Percentiles rank a stretch among this genome's conserved stretches.
These are phyloP conservation scores for Plasmodium vivax DNA, from an alignment of 169 alveolate species.

Conservation along the genomic window DNA sequence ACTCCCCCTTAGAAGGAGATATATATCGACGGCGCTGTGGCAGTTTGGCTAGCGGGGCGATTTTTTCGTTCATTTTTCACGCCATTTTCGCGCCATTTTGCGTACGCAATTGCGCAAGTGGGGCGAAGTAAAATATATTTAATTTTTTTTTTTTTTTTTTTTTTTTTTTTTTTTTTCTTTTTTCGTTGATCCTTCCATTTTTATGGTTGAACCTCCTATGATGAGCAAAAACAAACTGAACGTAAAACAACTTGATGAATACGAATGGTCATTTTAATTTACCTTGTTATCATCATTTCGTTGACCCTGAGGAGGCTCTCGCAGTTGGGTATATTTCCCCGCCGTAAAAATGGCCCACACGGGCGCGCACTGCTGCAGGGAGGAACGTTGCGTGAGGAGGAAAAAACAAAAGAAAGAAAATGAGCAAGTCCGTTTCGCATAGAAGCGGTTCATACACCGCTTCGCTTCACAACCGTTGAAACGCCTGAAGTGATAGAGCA, in stretches of 20 bases:
- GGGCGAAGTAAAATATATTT: constrained; percentile 3
- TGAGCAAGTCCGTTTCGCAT: neutral
- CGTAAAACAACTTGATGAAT: constrained; percentile 23
- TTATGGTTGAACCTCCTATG: constrained; percentile 77
- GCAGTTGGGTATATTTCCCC: neutral
- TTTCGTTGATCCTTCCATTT: constrained; percentile 74
- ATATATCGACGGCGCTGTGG: neutral
- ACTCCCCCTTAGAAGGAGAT: neutral
- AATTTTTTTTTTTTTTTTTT: constrained; percentile 40
- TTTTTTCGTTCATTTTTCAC: neutral
- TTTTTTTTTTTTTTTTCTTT: constrained; percentile 51
- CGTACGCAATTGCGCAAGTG: neutral
- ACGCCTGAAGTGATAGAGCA: neutral
- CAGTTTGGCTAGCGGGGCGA: neutral
- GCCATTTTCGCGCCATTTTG: neutral
- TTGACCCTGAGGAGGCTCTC: constrained; percentile 77
- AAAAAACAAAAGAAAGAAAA: neutral
- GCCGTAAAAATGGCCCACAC: neutral
- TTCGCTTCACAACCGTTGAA: neutral
- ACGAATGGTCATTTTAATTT: constrained; percentile 40
- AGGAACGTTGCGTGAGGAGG: neutral
- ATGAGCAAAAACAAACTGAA: constrained; percentile 44
- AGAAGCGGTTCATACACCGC: neutral
- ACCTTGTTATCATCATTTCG: constrained; percentile 69
- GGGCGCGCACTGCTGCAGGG: neutral